These are phyloP conservation scores for Mycosphaerelloides madeirae DNA, from an alignment of 2,329 filamentous ascomycete genomes.

Conservation along the genomic window DNA sequence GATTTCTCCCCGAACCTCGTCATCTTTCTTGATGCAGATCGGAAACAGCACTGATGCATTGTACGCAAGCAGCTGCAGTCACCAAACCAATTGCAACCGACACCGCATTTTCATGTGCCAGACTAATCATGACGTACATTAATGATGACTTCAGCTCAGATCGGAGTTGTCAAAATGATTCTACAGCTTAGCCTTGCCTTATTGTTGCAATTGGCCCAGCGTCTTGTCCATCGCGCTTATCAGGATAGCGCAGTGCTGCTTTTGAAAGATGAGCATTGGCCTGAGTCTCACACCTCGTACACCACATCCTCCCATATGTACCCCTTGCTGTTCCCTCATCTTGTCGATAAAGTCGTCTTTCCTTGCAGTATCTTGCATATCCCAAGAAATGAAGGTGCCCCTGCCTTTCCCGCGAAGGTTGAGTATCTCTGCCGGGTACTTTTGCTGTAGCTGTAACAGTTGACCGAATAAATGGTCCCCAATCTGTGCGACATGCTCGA, in stretches of 20 bases:
- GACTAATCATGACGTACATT: too few relatives aligned
- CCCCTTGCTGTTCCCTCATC: constrained; percentile 70
- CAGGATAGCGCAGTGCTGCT: constrained; percentile 82
- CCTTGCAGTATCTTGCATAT: constrained; percentile 56
- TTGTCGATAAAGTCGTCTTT: constrained; percentile 73
- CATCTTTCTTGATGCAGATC: too few relatives aligned
- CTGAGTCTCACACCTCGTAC: constrained; percentile 69
- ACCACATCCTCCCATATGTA: constrained; percentile 85
- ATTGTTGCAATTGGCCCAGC: constrained; percentile 29
- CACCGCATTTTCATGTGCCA: too few relatives aligned
- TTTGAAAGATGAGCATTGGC: constrained; percentile 90
- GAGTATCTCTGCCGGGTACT: constrained; percentile 71
- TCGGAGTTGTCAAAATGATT: too few relatives aligned
- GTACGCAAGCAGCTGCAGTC: too few relatives aligned
- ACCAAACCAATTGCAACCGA: too few relatives aligned
- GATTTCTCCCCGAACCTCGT: too few relatives aligned
- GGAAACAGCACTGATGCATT: too few relatives aligned
- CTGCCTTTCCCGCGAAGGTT: constrained; percentile 83
- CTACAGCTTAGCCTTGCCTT: too few relatives aligned
- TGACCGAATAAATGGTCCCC: constrained; percentile 73
- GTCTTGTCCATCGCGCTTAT: constrained; percentile 47
- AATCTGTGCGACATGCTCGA: constrained; percentile 69
- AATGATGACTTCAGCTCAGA: too few relatives aligned
- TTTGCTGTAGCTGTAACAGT: constrained; percentile 61
- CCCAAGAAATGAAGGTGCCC: constrained; percentile 91